Conservation (phyloP, 2,329 filamentous ascomycete genomes). For the Lachnellula arida region DNA sequence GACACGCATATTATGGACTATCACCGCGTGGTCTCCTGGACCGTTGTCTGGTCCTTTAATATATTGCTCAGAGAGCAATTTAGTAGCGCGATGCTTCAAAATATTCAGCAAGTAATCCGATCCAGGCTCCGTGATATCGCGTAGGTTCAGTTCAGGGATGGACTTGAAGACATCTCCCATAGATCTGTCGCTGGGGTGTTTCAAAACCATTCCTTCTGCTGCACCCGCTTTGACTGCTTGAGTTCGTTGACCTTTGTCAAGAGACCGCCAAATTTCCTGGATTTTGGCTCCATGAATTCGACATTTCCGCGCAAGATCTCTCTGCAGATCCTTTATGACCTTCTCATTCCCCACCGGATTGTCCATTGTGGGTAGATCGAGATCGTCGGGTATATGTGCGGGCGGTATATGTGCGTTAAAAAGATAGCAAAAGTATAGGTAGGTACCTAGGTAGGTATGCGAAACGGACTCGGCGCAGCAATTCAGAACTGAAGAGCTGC, state of each 20-base stretch:
- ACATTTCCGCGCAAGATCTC: conserved; percentile 39
- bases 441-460: no score
- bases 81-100: conserved; percentile 37
- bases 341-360: background rate
- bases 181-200: conserved; percentile 33
- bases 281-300: conserved; percentile 33
- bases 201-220: conserved; percentile 33
- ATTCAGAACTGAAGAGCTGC: no score
- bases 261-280: conserved; percentile 38
- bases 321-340: conserved; percentile 29
- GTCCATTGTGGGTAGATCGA: background rate
- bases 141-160: conserved; percentile 41
- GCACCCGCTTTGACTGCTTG: conserved; percentile 35
- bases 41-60: conserved; percentile 25
- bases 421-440: no score
- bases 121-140: conserved; percentile 34
- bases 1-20: conserved; percentile 33
- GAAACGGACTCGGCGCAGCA: no score
- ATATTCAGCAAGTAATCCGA: conserved; percentile 37
- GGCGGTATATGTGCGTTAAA: no score
- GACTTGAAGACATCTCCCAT: conserved; percentile 38
- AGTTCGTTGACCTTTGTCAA: conserved; percentile 33
- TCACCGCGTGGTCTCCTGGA: conserved; percentile 35
- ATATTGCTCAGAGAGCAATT: conserved; percentile 34
- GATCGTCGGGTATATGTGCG: background rate